phyloP scores from a whole-genome alignment of 805 yeast species.

The Teunomyces gatunensis region DNA sequence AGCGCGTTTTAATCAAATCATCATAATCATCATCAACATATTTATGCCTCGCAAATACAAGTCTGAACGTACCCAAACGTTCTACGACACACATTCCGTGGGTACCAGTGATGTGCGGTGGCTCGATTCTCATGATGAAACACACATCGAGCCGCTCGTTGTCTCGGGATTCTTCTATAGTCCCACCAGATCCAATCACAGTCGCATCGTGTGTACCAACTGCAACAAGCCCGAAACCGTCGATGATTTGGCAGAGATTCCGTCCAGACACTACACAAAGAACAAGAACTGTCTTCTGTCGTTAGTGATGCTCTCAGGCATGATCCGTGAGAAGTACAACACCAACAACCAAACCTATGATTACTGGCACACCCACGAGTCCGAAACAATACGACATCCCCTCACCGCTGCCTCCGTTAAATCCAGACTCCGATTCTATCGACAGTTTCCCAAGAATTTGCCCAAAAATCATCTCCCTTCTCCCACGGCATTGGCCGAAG shows the following conservation, averaged over 20 bases:
- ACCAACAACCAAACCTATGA: constrained; percentile 1
- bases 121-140: constrained; percentile 14
- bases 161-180: constrained; percentile 60
- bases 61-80: constrained; percentile 18
- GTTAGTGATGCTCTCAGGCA: constrained; percentile 9
- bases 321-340: constrained; percentile 7
- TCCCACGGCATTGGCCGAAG: constrained; percentile 33
- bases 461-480: background rate
- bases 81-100: constrained; percentile 12
- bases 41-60: constrained; percentile 10
- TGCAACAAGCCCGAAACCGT: constrained; percentile 33
- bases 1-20: background rate
- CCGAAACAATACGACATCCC: constrained; percentile 7
- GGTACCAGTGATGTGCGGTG: constrained; percentile 15
- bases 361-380: constrained; percentile 10
- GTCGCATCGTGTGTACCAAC: constrained; percentile 56
- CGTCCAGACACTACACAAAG: constrained; percentile 8
- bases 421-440: constrained; percentile 7
- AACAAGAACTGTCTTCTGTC: constrained; percentile 9
- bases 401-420: constrained; percentile 1
- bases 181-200: constrained; percentile 45
- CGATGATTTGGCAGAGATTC: constrained; percentile 4
- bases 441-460: constrained; percentile 7
- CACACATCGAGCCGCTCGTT: constrained; percentile 40
- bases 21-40: too few relatives aligned